Evolutionary conservation across 306 rosid genomes (phyloP), one percentile per base, ranked within the genome.

Genomic region (Cicer judaicum): DNA sequence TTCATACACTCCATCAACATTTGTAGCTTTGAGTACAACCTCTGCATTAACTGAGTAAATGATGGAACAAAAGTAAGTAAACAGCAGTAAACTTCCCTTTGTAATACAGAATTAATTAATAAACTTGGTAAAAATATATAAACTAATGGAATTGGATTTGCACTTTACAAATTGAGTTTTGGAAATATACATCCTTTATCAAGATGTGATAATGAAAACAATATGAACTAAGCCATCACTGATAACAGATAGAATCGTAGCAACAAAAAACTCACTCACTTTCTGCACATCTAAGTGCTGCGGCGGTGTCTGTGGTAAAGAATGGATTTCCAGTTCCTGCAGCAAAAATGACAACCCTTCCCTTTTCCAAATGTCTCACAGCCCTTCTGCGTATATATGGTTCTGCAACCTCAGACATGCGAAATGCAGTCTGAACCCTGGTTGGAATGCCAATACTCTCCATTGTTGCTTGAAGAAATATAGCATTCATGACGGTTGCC

Each of bases 391-490:
- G 97, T 57, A 94, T 94, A 61, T 94, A 94, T 64, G 98, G 98
- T 73, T 94, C 98, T 56, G 98, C 98, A 67, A 91, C 96, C 89
- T 94, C 99, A 1, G 99, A 87, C 96, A 94, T 94, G 7, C 96
- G 90, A 73, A 94, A 94, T 34, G 99, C 99, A 41, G 99, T 94
- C 93, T 94, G 99, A 57, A 92, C 99, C 79, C 99, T 84, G 12
- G 99, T 94, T 60, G 99, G 99, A 79, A 94, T 90, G 76, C 97
- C 96, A 11, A 94, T 90, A 67, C 99, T 94, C 83, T 94, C 99
- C 99, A 92, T 94, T n/a, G 99, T 94, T 60, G 99, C 96, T 87
- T 94, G 99, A 78, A 94, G 99, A 86, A 86, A 94, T 83, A 94
- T 94, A 53, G 97, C 93, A 82, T 94, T 94, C 99, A 92, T 94